Base-by-base conservation (phyloP, 257 asterid genomes). In the Petunia secreta region DNA sequence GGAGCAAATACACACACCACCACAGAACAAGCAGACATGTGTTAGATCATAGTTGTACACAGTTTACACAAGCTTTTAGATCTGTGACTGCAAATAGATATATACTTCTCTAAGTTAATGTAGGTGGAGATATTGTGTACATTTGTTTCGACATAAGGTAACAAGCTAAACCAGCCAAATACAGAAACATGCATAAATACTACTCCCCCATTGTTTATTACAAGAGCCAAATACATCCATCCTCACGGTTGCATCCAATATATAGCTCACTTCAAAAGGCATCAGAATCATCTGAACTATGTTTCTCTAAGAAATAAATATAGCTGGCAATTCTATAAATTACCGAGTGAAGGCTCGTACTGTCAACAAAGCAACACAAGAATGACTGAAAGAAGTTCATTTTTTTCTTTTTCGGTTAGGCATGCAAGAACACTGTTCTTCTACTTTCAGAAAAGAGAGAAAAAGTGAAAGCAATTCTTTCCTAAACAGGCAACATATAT, bases 1-100 rank as follows among this genome's bases (percentile, higher is more conserved):
- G 66, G 82, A 83, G 65, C 84, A 14, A 8, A 65, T 44, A 75
- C 8, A 54, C 15, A 58, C 44, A 41, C 80, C 15, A 77, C 43
- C 46, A 77, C 16, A 25, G 41, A 77, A 41, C 34, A 59, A 34
- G 36, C 38, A 44, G n/a, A 13, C 55, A 44, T 8, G 6, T 43
- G 57, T 68, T 25, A 44, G 53, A 68, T 25, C 25, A 25, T 25
- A 25, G 25, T 25, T 16, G 40, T 44, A 68, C 36, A 62, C 15
- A 63, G 14, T 36, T 63, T 36, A 63, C 11, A 36, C 68, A 36
- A 36, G 68, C 43, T 36, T 63, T 37, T 4, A 36, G 37, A 63
- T 36, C n/a, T n/a, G 2, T 36, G 59, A 8, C 25, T 11, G 58
- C 16, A 25, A 46, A 69, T 34, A n/a, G 14, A 8, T 69, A 69